A percentile compares a stretch with the other conserved stretches of the same genome.
These are phyloP conservation scores for Claviceps sp. DNA, from an alignment of 2,329 filamentous ascomycete genomes.

Conservation along the genomic window DNA sequence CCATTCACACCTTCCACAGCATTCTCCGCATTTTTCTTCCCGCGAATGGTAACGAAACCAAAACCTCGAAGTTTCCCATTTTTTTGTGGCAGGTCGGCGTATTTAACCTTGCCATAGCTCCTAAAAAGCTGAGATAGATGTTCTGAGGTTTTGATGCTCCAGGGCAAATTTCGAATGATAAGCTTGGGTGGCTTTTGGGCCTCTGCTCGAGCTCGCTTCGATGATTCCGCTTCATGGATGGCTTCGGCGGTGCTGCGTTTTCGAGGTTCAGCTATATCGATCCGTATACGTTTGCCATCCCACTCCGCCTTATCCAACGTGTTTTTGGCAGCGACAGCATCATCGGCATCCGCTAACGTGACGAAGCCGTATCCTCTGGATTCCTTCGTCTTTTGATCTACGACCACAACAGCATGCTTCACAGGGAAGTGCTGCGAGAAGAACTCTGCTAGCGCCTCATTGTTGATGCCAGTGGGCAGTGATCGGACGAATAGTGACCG, in stretches of 20 bases:
- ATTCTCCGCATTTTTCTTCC: constrained; percentile 80
- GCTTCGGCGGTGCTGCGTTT: constrained; percentile 48
- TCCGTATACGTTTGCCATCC: constrained; percentile 66
- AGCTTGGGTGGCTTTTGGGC: constrained; percentile 56
- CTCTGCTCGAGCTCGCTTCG: constrained; percentile 43
- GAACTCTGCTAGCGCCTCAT: constrained; percentile 69
- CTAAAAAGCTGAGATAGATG: constrained; percentile 69
- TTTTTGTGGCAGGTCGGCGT: constrained; percentile 68
- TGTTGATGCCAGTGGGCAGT: constrained; percentile 64
- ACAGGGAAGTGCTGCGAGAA: constrained; percentile 92
- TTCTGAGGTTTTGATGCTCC: constrained; percentile 81
- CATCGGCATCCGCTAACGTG: constrained; percentile 86
- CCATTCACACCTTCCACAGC: constrained; percentile 79
- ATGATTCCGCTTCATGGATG: constrained; percentile 23
- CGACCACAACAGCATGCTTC: constrained; percentile 89
- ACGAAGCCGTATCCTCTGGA: constrained; percentile 95
- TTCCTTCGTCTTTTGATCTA: constrained; percentile 71
- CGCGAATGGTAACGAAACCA: constrained; percentile 80
- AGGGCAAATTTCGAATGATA: constrained; percentile 87
- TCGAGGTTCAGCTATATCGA: constrained; percentile 80
- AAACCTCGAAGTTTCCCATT: constrained; percentile 72
- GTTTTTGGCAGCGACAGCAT: constrained; percentile 67
- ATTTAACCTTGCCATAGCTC: constrained; percentile 85
- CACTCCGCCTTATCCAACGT: constrained; percentile 69
- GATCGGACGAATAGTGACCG: constrained; percentile 84